Conservation (phyloP, 805 yeast genomes). For the Wickerhamomyces ciferrii region DNA sequence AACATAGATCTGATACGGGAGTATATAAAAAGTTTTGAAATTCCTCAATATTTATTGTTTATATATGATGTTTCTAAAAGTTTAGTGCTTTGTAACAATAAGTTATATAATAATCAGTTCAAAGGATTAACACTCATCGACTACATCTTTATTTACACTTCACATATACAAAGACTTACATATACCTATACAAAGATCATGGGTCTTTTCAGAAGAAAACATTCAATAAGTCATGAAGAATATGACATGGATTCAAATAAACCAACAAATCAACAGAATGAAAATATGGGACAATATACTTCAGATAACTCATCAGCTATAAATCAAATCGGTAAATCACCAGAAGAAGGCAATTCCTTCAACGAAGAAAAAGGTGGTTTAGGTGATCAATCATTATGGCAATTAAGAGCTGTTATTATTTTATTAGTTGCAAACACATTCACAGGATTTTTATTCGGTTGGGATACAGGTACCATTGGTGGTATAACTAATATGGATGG, state of each 20-base stretch:
- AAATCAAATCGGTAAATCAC: not conserved
- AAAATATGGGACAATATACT: not conserved
- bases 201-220: not conserved
- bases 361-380: not conserved
- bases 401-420: not conserved
- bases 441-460: constrained; percentile 70
- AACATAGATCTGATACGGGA: not conserved
- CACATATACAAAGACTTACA: not conserved
- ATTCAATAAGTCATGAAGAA: not conserved
- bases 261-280: not conserved
- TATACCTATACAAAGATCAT: not conserved
- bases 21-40: not conserved
- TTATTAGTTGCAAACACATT: constrained; percentile 43
- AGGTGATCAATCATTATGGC: not conserved
- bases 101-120: not conserved
- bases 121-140: not conserved
- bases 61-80: not conserved
- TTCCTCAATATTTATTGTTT: not conserved
- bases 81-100: not conserved
- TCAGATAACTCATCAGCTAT: not conserved
- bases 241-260: not conserved
- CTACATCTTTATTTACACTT: not conserved
- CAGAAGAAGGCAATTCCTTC: not conserved
- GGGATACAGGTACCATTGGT: constrained; percentile 76
- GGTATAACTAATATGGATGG: constrained; percentile 64